Conservation (phyloP, 768 basidiomycete species). For the Boletus reticuloceps region DNA sequence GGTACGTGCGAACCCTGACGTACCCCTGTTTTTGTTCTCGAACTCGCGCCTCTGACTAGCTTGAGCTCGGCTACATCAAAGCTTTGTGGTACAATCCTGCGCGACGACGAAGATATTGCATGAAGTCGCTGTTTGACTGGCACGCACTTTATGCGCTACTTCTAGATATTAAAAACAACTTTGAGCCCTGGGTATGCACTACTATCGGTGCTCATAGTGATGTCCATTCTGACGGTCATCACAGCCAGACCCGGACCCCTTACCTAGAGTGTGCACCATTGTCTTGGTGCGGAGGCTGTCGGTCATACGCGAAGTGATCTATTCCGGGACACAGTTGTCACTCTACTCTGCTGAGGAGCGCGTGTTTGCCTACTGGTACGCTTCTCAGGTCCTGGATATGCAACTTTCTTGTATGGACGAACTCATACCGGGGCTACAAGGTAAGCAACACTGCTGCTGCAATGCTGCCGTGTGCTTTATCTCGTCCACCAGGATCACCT, state of each 20-base stretch:
- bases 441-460: conserved; percentile 31
- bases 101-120: conserved; percentile 60
- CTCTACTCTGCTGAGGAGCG: conserved; percentile 67
- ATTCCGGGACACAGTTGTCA: conserved; percentile 76
- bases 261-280: conserved; percentile 22
- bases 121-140: conserved; percentile 65
- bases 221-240: conserved; percentile 4
- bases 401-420: conserved; percentile 56
- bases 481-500: conserved; percentile 15
- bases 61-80: conserved; percentile 55
- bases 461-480: background rate
- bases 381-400: conserved; percentile 50
- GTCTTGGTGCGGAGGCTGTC: conserved; percentile 59
- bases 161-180: conserved; percentile 17
- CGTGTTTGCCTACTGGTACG: conserved; percentile 77
- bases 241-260: conserved; percentile 30
- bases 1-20: conserved; percentile 19
- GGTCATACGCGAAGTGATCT: conserved; percentile 61
- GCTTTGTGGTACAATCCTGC: conserved; percentile 69
- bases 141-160: conserved; percentile 57
- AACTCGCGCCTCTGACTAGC: conserved; percentile 35
- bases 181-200: conserved; percentile 18
- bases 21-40: background rate
- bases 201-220: background rate
- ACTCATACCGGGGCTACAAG: conserved; percentile 37